Evolutionary conservation across 306 rosid species (phyloP), one percentile per base, ranked within the genome.

Genomic region (Lathyrus tuberosus): DNA sequence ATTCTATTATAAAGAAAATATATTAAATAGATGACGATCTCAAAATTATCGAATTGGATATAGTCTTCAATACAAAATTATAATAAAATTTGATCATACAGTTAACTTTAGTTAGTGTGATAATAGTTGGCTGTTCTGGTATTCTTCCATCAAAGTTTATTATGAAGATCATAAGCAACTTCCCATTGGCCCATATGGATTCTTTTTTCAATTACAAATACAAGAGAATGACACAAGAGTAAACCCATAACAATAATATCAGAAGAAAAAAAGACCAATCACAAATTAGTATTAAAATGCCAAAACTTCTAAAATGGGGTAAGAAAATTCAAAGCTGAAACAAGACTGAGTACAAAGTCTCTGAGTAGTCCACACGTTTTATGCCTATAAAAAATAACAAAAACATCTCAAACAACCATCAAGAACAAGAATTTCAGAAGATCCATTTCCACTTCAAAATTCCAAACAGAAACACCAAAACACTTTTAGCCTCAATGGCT

Each of bases 311-410:
- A 11, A 63, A 63, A 63, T 2, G 17, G 69, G 4, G 38, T 1
- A 64, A 24, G 53, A 65, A 65, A 65, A 65, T 65, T 65, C 70
- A 65, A n/a, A 44, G 70, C 49, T 6, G 40, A 35, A 2, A 33
- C 10, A 43, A 44, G 40, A 65, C 69, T 3, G 1, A 1, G 46
- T 18, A 40, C 17, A 10, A 38, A 40, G 31, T 31, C 28, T 33
- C n/a, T 2, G 33, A 64, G 69, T 63, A 63, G 49, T 64, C 69
- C 53, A 64, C 69, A 43, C 69, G 69, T 31, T 60, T 64, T 64
- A 10, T 11, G 38, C n/a, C 69, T 64, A 42, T 63, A 62, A 20
- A 63, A 7, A 20, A 63, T 22, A 20, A 62, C 1, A 20, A 62
- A 63, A 41, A 3, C 20, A 46, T 7, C 4, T 11, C 10, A 62